A percentile compares a stretch with the other conserved stretches of the same genome.
Evolutionary conservation across 2,329 filamentous ascomycete genomes (phyloP).

Genomic region (Colletotrichum camelliae): DNA sequence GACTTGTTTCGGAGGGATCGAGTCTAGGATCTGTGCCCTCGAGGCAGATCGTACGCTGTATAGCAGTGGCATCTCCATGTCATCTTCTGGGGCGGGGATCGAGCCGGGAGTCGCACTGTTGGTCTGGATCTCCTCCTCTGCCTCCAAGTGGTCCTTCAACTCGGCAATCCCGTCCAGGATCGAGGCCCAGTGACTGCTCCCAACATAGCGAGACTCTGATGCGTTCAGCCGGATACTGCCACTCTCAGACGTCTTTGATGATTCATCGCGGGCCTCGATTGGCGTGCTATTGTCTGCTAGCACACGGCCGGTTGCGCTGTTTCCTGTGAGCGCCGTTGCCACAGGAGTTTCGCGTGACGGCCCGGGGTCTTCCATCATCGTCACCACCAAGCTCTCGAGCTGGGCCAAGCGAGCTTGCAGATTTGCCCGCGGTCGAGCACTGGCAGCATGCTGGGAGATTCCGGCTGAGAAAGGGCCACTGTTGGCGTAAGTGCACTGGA

Average conservation of each 20-base stretch:
- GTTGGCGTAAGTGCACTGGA: conserved; percentile 29
- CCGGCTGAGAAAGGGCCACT: background rate
- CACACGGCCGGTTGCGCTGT: background rate
- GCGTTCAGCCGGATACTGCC: conserved; percentile 33
- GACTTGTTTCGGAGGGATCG: conserved; percentile 34
- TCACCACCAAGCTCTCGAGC: conserved; percentile 34
- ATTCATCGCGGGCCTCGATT: background rate
- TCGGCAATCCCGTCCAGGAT: conserved; percentile 45
- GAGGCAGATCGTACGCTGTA: conserved; percentile 33
- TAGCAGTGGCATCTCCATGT: conserved; percentile 30
- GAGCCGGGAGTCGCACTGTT: background rate
- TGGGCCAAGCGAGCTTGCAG: conserved; percentile 29
- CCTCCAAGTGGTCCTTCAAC: conserved; percentile 38
- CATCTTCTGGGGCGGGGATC: background rate
- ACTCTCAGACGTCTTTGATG: conserved; percentile 26
- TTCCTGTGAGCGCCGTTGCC: background rate
- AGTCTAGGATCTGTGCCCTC: conserved; percentile 35
- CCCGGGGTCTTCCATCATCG: conserved; percentile 25
- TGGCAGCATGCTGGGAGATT: background rate
- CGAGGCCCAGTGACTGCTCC: conserved; percentile 43
- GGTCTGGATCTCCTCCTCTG: conserved; percentile 26
- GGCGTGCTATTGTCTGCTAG: background rate
- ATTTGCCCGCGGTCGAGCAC: background rate
- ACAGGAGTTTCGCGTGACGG: background rate
- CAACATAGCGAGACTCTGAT: conserved; percentile 36